These are phyloP conservation scores for Solanum chiquidenum DNA, from an alignment of 257 asterid genomes.

Conservation along the genomic window DNA sequence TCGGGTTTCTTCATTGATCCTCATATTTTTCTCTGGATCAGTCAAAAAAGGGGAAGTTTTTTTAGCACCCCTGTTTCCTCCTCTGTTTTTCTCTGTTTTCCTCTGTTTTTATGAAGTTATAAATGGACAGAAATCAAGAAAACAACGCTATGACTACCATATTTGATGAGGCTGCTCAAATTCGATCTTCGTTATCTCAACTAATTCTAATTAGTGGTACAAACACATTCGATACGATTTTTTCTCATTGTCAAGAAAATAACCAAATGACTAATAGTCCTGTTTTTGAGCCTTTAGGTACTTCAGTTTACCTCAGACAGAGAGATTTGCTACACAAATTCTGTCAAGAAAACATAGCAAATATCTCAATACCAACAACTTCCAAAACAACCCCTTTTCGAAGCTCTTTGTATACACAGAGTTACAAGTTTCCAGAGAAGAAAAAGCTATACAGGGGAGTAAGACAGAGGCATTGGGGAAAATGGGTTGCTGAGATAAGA, in stretches of 20 bases:
- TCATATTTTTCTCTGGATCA: slow-evolving; percentile 7
- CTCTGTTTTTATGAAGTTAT: slow-evolving; percentile 1
- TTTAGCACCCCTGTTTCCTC: neutral
- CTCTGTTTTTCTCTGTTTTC: slow-evolving; percentile 6
- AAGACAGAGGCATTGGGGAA: slow-evolving; percentile 99
- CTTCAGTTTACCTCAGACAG: slow-evolving; percentile 60
- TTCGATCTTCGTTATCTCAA: slow-evolving; percentile 52
- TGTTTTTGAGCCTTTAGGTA: slow-evolving; percentile 43
- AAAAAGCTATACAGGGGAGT: slow-evolving; percentile 86
- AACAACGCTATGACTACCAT: neutral
- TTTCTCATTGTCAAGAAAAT: slow-evolving; percentile 40
- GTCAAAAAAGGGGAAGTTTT: neutral
- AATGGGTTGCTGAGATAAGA: slow-evolving; percentile 95
- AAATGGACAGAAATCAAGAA: slow-evolving; percentile 30
- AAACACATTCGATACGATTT: slow-evolving; percentile 73
- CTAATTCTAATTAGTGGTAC: slow-evolving; percentile 51
- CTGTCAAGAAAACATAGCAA: slow-evolving; percentile 22
- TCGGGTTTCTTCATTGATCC: slow-evolving; percentile 10
- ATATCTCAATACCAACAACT: neutral
- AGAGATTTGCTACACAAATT: slow-evolving; percentile 54
- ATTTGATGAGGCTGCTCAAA: slow-evolving; percentile 15
- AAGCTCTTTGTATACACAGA: slow-evolving; percentile 11
- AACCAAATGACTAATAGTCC: neutral
- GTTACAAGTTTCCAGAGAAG: slow-evolving; percentile 37
- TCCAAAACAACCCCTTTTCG: slow-evolving; percentile 7